These are phyloP conservation scores for Globisporangium rhizosaccharum DNA, from an alignment of 352 stramenopile genomes.

Conservation along the genomic window DNA sequence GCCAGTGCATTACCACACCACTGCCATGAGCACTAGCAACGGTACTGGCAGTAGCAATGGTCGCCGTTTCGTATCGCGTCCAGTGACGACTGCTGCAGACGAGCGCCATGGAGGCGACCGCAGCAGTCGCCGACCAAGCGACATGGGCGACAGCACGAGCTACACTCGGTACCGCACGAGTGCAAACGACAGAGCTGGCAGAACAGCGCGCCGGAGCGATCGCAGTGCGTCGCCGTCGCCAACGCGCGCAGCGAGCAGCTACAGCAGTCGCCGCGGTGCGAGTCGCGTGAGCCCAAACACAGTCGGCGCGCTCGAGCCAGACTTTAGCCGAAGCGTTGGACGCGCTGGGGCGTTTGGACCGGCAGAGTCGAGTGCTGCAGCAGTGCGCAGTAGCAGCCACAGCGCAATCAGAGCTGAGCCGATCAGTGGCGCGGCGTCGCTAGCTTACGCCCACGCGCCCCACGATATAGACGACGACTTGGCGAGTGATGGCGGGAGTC, in stretches of 20 bases:
- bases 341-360: too few species aligned
- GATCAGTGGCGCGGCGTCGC: too few species aligned
- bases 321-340: neutral
- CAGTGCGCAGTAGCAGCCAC: neutral
- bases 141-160: too few species aligned
- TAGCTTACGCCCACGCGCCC: too few species aligned
- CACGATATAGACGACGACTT: too few species aligned
- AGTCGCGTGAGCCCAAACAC: neutral
- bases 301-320: neutral
- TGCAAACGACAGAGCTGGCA: neutral
- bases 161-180: neutral
- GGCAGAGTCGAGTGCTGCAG: too few species aligned
- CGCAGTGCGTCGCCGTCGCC: slow-evolving; percentile 10
- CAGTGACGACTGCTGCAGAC: too few species aligned
- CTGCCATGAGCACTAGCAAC: neutral
- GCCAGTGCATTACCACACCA: neutral
- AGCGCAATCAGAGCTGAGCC: neutral
- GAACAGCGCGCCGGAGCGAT: neutral
- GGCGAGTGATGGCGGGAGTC: too few species aligned
- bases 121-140: neutral
- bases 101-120: too few species aligned
- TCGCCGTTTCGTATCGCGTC: neutral
- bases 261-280: neutral
- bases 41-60: neutral
- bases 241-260: slow-evolving; percentile 4